phyloP scores from a whole-genome alignment of 2,329 filamentous ascomycete genomes.

The Diaporthe ilicicola region DNA sequence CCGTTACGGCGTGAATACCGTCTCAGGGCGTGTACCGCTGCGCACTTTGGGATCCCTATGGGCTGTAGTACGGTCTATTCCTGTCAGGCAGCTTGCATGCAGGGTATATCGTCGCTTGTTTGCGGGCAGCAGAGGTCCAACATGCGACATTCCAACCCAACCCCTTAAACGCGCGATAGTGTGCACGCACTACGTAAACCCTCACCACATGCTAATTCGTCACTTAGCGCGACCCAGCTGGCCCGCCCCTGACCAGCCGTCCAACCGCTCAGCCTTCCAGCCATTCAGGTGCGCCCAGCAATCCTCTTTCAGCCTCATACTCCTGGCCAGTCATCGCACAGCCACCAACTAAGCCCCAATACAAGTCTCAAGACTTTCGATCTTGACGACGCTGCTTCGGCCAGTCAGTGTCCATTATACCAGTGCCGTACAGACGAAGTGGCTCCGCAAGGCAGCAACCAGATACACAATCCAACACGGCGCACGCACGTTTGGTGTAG shows the following conservation, averaged over 20 bases:
- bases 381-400: background rate
- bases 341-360: background rate
- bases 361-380: background rate
- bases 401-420: background rate
- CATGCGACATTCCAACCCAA: background rate
- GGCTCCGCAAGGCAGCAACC: background rate
- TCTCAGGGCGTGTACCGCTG: no score
- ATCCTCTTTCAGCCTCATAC: constrained; percentile 26
- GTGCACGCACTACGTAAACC: background rate
- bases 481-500: background rate
- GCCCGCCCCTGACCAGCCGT: constrained; percentile 15
- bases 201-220: constrained; percentile 6
- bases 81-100: no score
- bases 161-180: no score
- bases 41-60: no score
- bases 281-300: background rate
- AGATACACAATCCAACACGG: background rate
- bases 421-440: background rate
- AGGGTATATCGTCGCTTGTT: background rate
- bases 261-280: background rate
- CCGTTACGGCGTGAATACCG: no score
- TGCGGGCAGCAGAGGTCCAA: background rate
- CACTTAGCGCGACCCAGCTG: constrained; percentile 5
- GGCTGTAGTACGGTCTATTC: background rate
- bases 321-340: constrained; percentile 13